Evolutionary conservation across 2,329 filamentous ascomycete genomes (phyloP).

Genomic region (Nigrospora oryzae): DNA sequence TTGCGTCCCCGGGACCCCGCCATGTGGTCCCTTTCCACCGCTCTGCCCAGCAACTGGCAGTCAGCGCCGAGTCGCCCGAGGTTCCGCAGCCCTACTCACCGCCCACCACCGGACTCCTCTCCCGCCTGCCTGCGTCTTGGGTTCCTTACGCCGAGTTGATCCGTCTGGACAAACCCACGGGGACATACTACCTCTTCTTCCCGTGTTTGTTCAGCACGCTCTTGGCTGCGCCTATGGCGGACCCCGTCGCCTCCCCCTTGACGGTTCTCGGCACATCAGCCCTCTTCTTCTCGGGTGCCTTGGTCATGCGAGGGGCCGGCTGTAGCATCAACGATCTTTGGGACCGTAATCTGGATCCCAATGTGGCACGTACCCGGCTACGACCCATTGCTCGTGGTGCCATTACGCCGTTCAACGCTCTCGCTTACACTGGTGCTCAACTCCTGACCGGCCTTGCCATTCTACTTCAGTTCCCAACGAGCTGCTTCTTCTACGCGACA

Average conservation of each 20-base stretch:
- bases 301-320: constrained; percentile 81
- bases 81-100: constrained; percentile 44
- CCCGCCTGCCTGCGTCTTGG: constrained; percentile 58
- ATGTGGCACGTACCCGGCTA: constrained; percentile 66
- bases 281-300: constrained; percentile 67
- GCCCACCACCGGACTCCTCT: constrained; percentile 64
- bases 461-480: constrained; percentile 64
- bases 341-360: constrained; percentile 79
- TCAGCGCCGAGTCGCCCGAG: constrained; percentile 10
- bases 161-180: constrained; percentile 72
- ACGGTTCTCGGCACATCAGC: constrained; percentile 55
- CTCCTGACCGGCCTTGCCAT: constrained; percentile 65
- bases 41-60: constrained; percentile 1
- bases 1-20: not conserved
- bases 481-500: constrained; percentile 69
- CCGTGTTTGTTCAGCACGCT: constrained; percentile 80
- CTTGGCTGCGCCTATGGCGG: constrained; percentile 63
- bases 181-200: constrained; percentile 79
- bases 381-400: constrained; percentile 77
- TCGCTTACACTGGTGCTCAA: constrained; percentile 68
- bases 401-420: constrained; percentile 60
- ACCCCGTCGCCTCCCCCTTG: constrained; percentile 50
- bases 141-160: constrained; percentile 77
- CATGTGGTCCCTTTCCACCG: constrained; percentile 3
- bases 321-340: constrained; percentile 88